Percentiles rank a stretch among this genome's conserved stretches.
phyloP scores from a whole-genome alignment of 345 rosid species.

The Eucalyptus cloeziana region DNA sequence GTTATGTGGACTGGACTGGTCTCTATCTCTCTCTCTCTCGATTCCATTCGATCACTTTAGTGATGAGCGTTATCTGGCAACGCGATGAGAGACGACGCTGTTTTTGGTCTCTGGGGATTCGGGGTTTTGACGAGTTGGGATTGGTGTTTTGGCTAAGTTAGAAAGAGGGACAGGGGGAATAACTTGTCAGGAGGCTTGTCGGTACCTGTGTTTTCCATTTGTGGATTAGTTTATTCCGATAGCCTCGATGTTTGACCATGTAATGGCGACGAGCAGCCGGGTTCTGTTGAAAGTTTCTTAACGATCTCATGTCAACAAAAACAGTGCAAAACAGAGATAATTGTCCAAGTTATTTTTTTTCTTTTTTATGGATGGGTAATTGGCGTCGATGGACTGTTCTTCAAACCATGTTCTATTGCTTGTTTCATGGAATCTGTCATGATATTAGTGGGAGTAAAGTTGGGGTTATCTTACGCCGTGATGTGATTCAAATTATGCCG shows the following conservation, averaged over 20 bases:
- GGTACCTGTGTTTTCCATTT: background rate
- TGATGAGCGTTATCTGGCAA: background rate
- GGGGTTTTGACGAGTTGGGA: background rate
- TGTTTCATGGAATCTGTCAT: background rate
- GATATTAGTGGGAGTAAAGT: fast-evolving
- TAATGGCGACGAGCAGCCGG: background rate
- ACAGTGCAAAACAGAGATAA: background rate
- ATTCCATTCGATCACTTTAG: background rate
- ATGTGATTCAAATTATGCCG: fast-evolving
- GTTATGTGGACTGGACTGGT: too few species aligned
- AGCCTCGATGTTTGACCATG: background rate
- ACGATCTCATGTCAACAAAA: background rate
- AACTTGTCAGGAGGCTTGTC: background rate
- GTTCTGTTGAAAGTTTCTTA: background rate
- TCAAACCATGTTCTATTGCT: background rate
- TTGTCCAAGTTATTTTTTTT: background rate
- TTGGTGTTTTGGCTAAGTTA: background rate
- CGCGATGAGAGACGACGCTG: background rate
- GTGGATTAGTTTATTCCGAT: background rate
- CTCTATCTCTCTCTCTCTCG: too few species aligned
- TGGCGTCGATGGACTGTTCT: background rate
- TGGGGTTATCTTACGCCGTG: fast-evolving
- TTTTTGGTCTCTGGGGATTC: background rate
- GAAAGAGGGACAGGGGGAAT: background rate
- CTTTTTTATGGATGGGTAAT: background rate